Percentiles rank a stretch among this genome's conserved stretches.
These are phyloP conservation scores for Mycena kentingensis DNA, from an alignment of 768 basidiomycete species.

Conservation along the genomic window DNA sequence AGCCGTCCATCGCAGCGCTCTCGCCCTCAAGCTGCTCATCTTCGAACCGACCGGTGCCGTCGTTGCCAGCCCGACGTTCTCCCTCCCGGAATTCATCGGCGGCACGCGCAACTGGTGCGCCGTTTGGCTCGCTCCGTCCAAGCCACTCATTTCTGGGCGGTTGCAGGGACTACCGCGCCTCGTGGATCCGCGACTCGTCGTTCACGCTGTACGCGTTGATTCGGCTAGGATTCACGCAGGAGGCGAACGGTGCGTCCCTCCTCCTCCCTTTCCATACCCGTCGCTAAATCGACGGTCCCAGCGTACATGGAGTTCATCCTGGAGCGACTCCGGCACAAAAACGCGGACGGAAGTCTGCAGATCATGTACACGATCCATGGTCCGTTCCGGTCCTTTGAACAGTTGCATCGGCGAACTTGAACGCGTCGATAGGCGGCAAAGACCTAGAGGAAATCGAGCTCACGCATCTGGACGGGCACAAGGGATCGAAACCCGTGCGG, in stretches of 20 bases:
- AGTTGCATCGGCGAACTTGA: not conserved
- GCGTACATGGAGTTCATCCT: constrained; percentile 93
- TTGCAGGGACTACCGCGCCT: constrained; percentile 70
- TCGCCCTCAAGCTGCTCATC: constrained; percentile 92
- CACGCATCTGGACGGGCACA: constrained; percentile 84
- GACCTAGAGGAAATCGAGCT: constrained; percentile 86
- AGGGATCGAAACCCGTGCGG: constrained; percentile 82
- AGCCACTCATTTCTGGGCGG: too few species aligned
- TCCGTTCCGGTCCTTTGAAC: constrained; percentile 21
- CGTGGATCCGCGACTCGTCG: constrained; percentile 94
- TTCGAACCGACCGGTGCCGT: constrained; percentile 94
- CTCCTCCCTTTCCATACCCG: not conserved
- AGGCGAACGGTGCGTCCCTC: constrained; percentile 71
- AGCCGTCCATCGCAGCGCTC: constrained; percentile 86
- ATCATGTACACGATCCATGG: constrained; percentile 99
- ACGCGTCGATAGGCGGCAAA: constrained; percentile 53
- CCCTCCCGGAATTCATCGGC: constrained; percentile 88
- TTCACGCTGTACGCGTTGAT: constrained; percentile 96
- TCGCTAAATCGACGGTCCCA: constrained; percentile 31
- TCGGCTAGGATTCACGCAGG: constrained; percentile 90
- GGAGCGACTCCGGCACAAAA: constrained; percentile 77
- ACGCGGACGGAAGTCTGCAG: constrained; percentile 88
- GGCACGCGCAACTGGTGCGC: constrained; percentile 84
- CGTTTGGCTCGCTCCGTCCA: too few species aligned
- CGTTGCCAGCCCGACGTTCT: constrained; percentile 94